phyloP scores from a whole-genome alignment of 208 protist species.

The Blechomonas ayalai region DNA sequence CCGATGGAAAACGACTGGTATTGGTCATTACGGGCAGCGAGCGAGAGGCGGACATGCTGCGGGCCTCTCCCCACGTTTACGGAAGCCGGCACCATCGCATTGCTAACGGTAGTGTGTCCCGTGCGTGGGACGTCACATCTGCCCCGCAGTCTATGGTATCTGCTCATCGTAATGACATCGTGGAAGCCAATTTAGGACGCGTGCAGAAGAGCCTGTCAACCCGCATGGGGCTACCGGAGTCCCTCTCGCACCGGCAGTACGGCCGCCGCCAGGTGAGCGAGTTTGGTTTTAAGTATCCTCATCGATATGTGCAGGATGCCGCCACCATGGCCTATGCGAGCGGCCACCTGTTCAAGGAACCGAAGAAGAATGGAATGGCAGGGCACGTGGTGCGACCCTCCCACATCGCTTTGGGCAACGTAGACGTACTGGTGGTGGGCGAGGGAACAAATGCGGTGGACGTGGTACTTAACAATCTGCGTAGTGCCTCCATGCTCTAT shows the following conservation, averaged over 20 bases:
- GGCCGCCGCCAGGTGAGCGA: slow-evolving; percentile 66
- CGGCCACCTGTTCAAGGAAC: slow-evolving; percentile 68
- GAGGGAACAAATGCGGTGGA: slow-evolving; percentile 31
- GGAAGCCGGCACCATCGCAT: slow-evolving; percentile 80
- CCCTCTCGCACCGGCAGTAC: slow-evolving; percentile 67
- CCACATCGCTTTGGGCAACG: slow-evolving; percentile 28
- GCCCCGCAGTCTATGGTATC: slow-evolving; percentile 12
- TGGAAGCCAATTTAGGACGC: slow-evolving; percentile 46
- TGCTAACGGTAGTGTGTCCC: slow-evolving; percentile 50
- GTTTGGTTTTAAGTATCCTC: slow-evolving; percentile 74
- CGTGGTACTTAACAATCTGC: slow-evolving; percentile 35
- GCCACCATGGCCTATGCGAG: slow-evolving; percentile 48
- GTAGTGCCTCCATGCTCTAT: slow-evolving; percentile 53
- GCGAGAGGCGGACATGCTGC: slow-evolving; percentile 43
- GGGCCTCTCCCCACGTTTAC: slow-evolving; percentile 60
- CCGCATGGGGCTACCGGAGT: slow-evolving; percentile 52
- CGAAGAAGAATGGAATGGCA: slow-evolving; percentile 32
- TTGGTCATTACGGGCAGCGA: slow-evolving; percentile 48
- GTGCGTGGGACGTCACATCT: slow-evolving; percentile 74
- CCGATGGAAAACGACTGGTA: slow-evolving; percentile 44
- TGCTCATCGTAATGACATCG: slow-evolving; percentile 26
- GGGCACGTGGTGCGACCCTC: slow-evolving; percentile 41
- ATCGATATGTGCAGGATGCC: slow-evolving; percentile 63
- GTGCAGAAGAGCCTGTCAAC: slow-evolving; percentile 63
- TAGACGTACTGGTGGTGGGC: slow-evolving; percentile 60